Evolutionary conservation across 2,329 filamentous ascomycete species (phyloP).

Genomic region (Penicillium crustosum): DNA sequence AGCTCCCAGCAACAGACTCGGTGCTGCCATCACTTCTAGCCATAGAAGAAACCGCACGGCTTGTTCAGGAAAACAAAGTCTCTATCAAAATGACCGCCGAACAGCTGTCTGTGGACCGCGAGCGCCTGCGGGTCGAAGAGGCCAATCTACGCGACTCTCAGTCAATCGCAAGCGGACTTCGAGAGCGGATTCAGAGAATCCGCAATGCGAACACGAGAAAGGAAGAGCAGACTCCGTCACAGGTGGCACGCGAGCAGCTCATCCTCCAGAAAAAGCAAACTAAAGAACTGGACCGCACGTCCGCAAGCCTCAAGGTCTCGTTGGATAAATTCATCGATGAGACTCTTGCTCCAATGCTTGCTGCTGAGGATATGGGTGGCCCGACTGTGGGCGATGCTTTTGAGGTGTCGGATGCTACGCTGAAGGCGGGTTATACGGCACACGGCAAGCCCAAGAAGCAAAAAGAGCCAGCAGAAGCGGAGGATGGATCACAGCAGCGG

Average conservation of each 20-base stretch:
- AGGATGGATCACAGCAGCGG: constrained; percentile 44
- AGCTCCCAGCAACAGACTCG: constrained; percentile 66
- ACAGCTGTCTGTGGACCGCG: constrained; percentile 41
- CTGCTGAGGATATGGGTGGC: constrained; percentile 78
- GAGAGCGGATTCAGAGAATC: constrained; percentile 60
- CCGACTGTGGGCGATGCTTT: constrained; percentile 75
- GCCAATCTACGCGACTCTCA: constrained; percentile 49
- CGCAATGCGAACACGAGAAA: constrained; percentile 58
- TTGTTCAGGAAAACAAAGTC: constrained; percentile 62
- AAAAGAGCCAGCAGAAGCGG: constrained; percentile 30
- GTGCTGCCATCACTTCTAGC: constrained; percentile 70
- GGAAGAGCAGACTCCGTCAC: constrained; percentile 59
- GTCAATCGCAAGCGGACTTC: constrained; percentile 49
- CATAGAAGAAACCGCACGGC: constrained; percentile 64
- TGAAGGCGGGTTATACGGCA: constrained; percentile 55
- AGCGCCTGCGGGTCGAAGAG: constrained; percentile 48
- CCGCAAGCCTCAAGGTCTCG: constrained; percentile 59
- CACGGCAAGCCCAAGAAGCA: constrained; percentile 50
- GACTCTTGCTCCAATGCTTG: constrained; percentile 71
- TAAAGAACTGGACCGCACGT: constrained; percentile 60
- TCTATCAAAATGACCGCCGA: constrained; percentile 52
- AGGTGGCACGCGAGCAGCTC: constrained; percentile 64
- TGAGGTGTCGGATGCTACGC: constrained; percentile 58
- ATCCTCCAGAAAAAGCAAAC: constrained; percentile 60
- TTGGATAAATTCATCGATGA: constrained; percentile 71